Percentiles rank a stretch among this genome's conserved stretches.
phyloP scores from a whole-genome alignment of 2,329 filamentous ascomycete species.

The Pseudogymnoascus sp. region DNA sequence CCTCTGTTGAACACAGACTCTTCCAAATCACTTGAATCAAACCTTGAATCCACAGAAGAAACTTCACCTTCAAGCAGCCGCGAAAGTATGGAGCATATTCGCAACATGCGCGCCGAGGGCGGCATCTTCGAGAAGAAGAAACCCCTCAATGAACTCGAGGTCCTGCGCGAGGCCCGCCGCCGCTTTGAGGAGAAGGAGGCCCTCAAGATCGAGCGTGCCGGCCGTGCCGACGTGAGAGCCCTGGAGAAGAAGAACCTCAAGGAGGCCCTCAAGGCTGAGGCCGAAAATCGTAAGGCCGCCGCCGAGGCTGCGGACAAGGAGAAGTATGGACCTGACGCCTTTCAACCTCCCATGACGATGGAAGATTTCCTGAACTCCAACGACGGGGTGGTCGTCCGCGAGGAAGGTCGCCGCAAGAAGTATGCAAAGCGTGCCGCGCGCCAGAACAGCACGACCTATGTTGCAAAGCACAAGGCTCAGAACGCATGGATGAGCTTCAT shows the following conservation, averaged over 20 bases:
- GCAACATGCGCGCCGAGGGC: constrained; percentile 49
- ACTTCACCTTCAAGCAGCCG: constrained; percentile 22
- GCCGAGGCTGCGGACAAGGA: constrained; percentile 23
- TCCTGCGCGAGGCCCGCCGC: constrained; percentile 54
- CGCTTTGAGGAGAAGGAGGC: constrained; percentile 58
- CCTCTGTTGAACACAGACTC: constrained; percentile 2
- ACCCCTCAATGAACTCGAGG: constrained; percentile 46
- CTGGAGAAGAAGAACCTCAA: constrained; percentile 53
- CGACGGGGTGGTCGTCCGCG: constrained; percentile 17
- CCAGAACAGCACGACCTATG: not conserved
- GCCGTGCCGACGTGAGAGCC: constrained; percentile 50
- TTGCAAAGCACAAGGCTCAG: constrained; percentile 51
- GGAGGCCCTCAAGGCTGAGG: constrained; percentile 47
- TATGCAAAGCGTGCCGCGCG: not conserved
- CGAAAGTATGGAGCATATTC: constrained; percentile 23
- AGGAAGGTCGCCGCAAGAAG: constrained; percentile 12
- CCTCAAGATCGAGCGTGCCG: constrained; percentile 56
- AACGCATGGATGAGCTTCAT: constrained; percentile 58
- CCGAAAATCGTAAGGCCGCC: not conserved
- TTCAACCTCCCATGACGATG: not conserved
- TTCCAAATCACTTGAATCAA: constrained; percentile 24
- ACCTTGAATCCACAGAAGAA: constrained; percentile 17
- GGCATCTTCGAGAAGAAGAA: constrained; percentile 55
- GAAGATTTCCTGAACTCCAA: not conserved
- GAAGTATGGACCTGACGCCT: constrained; percentile 17